Evolutionary conservation across 73 alveolate genomes (phyloP), one percentile per base, ranked within the genome.

Genomic region (Paramecium pentaurelia): DNA sequence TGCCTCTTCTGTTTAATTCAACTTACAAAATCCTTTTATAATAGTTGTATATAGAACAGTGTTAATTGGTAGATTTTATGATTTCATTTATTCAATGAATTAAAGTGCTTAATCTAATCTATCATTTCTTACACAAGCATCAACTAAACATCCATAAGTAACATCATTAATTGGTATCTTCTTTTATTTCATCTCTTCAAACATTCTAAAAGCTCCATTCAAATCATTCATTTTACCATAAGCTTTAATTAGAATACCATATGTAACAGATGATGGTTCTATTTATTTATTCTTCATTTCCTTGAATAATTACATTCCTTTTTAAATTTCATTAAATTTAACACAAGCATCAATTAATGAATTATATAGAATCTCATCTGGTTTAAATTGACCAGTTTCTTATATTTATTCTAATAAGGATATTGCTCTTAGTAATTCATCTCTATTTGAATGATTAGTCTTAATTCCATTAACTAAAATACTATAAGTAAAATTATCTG

Each of bases 281-380:
- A 96, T 96, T 32, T 80, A 86, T 80, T 94, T 93, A 86, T 85
- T 85, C 83, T 96, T 94, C 99, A 97, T 96, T 88, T 97, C 98
- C 32, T 96, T 95, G 93, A 97, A 97, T 80, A 97, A 94, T 60
- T 96, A 96, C 30, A 97, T 94, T 92, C 97, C 98, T 86, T 96
- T 85, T 44, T 80, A 80, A 28, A 80, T 94, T 75, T 97, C 95
- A 85, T 93, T 86, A 95, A 97, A 97, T 86, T 98, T 90, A 58
- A 97, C 95, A 86, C 99, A 97, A 40, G 98, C 98, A 70, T 97
- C 99, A 84, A 97, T 97, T 16, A 97, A 94, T 86, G 98, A 97
- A 86, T 97, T 97, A 92, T 96, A 97, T 34, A 97, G 93, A 42
- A 97, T 97, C 86, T 97, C 99, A 94, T 97, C 99, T 8, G 99